These are phyloP conservation scores for Vitis cinerea DNA, from an alignment of 164 flowering plant genomes.

Conservation along the genomic window DNA sequence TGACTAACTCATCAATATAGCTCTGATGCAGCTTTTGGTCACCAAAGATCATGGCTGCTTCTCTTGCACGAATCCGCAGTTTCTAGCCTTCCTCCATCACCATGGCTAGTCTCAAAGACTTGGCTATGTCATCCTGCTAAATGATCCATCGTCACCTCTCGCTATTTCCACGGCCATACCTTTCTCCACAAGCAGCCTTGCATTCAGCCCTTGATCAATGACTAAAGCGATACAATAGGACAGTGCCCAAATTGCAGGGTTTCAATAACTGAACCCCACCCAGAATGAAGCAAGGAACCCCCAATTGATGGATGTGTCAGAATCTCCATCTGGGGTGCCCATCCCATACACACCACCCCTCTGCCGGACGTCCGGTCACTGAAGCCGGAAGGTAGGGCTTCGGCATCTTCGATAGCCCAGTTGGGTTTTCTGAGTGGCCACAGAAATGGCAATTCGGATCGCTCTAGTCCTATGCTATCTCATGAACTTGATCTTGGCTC, in stretches of 20 bases:
- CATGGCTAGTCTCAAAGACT: conserved; percentile 35
- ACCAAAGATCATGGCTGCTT: conserved; percentile 13
- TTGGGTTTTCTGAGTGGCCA: conserved; percentile 29
- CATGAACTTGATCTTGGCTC: conserved; percentile 9
- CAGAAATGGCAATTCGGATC: conserved; percentile 22
- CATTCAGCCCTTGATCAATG: conserved; percentile 33
- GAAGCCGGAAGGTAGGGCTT: conserved; percentile 31
- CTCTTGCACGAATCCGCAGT: conserved; percentile 8
- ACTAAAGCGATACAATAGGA: conserved; percentile 22
- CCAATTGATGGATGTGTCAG: conserved; percentile 41
- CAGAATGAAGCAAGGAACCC: conserved; percentile 31
- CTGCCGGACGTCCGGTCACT: conserved; percentile 10
- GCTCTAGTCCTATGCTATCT: conserved; percentile 32
- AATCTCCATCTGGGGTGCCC: conserved; percentile 44
- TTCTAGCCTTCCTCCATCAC: conserved; percentile 27
- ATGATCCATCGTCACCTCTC: conserved; percentile 42
- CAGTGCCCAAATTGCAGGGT: conserved; percentile 33
- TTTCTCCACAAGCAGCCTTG: conserved; percentile 38
- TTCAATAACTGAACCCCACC: conserved; percentile 35
- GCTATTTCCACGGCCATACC: conserved; percentile 36
- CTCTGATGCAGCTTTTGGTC: conserved; percentile 22
- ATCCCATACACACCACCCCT: conserved; percentile 35
- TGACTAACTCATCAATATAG: conserved; percentile 23
- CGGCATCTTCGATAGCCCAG: conserved; percentile 8
- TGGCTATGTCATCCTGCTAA: conserved; percentile 28